These are phyloP conservation scores for Blastocrithidia nonstop DNA, from an alignment of 208 protist genomes.

Conservation along the genomic window DNA sequence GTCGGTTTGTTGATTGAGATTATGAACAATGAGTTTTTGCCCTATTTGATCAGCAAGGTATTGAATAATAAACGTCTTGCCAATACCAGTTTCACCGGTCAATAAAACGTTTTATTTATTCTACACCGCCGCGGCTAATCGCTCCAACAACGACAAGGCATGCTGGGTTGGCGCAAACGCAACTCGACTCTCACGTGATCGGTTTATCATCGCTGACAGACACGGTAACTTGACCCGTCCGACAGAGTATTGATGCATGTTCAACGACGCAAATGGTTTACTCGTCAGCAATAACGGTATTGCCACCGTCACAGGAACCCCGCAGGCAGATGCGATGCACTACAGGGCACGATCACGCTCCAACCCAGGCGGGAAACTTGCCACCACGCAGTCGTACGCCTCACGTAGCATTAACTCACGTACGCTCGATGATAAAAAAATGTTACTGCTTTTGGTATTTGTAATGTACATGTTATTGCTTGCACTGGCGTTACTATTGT, in stretches of 20 bases:
- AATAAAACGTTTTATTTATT: conserved; percentile 93
- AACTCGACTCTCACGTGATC: conserved; percentile 35
- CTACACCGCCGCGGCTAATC: conserved; percentile 80
- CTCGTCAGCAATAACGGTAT: conserved; percentile 46
- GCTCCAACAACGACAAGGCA: conserved; percentile 90
- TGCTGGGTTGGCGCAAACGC: conserved; percentile 92
- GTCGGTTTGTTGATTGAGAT: conserved; percentile 99
- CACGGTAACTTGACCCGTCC: conserved; percentile 40
- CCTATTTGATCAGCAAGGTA: conserved; percentile 82
- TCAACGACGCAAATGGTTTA: conserved; percentile 37
- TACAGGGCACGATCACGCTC: conserved; percentile 18
- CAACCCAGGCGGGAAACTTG: conserved; percentile 36
- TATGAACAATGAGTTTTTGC: conserved; percentile 92
- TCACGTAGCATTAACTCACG: conserved; percentile 87
- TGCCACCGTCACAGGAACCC: conserved; percentile 38
- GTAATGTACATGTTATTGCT: too few species aligned
- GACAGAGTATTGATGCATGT: conserved; percentile 28
- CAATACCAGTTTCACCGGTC: conserved; percentile 98
- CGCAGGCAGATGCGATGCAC: conserved; percentile 32
- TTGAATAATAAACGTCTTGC: conserved; percentile 89
- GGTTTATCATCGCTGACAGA: conserved; percentile 10
- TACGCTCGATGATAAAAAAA: conserved; percentile 60
- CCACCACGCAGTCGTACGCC: conserved; percentile 86
- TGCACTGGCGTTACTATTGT: too few species aligned
- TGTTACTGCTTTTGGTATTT: conserved; percentile 1